Evolutionary conservation across 169 alveolate species (phyloP).

Genomic region (Perkinsus olseni): DNA sequence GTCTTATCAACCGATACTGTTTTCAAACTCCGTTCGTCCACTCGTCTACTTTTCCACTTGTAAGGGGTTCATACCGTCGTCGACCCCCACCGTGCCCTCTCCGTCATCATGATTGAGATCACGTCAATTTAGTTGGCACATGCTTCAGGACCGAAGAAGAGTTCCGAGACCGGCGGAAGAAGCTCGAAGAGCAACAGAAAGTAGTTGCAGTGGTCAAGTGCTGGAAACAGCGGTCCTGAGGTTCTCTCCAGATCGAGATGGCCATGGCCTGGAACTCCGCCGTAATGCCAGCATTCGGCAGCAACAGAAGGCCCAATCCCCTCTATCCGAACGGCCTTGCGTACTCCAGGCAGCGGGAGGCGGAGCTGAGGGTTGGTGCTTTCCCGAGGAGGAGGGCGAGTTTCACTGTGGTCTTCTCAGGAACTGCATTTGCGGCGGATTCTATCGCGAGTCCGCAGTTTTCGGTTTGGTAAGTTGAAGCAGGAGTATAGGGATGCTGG

Average conservation of each 20-base stretch:
- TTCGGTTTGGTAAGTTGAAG: not conserved
- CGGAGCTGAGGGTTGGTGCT: not conserved
- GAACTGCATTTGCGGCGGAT: not conserved
- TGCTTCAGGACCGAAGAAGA: not conserved
- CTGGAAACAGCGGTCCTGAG: too few relatives aligned
- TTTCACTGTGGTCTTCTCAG: not conserved
- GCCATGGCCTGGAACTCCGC: not conserved
- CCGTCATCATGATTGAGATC: not conserved
- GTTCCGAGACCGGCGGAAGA: not conserved
- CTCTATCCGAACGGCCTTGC: not conserved
- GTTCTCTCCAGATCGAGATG: not conserved
- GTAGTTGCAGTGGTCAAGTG: too few relatives aligned
- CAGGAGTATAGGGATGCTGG: not conserved
- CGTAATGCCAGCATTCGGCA: not conserved
- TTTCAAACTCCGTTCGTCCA: too few relatives aligned
- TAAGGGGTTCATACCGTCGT: not conserved
- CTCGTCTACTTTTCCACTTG: too few relatives aligned
- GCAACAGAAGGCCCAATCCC: not conserved
- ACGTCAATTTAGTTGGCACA: not conserved
- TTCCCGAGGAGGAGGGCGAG: not conserved
- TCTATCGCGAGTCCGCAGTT: not conserved
- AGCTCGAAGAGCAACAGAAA: constrained; percentile 3
- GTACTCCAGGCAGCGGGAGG: not conserved
- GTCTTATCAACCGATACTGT: too few relatives aligned
- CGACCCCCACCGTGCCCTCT: not conserved